Conservation (phyloP, 2,329 filamentous ascomycete species). For the Aspergillus calidoustus region DNA sequence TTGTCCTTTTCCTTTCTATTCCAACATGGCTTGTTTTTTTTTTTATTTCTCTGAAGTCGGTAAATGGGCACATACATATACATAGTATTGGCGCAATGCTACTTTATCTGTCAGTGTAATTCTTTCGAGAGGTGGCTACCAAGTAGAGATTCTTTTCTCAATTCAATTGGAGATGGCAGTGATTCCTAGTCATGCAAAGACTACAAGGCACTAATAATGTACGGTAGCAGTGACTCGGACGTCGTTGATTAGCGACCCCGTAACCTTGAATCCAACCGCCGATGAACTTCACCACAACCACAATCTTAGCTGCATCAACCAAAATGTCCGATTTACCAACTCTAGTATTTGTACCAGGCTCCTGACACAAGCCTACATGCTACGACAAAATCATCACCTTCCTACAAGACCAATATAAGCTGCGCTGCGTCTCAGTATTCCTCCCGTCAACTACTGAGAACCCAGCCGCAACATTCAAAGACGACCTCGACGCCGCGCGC, state of each 20-base stretch:
- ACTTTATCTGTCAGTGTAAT: background rate
- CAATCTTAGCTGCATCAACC: background rate
- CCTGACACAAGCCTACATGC: conserved; percentile 52
- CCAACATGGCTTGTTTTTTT: background rate
- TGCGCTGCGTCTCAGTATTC: conserved; percentile 42
- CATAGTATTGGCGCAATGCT: background rate
- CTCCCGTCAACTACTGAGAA: conserved; percentile 46
- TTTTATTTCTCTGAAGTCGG: background rate
- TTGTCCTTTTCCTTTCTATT: background rate
- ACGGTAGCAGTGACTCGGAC: too few relatives aligned
- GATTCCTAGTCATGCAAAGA: too few relatives aligned
- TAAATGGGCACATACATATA: background rate
- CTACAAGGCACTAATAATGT: too few relatives aligned
- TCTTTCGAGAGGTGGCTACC: background rate
- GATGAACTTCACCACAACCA: background rate
- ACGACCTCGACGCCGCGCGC: conserved; percentile 49
- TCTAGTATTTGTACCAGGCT: conserved; percentile 54
- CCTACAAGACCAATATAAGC: conserved; percentile 36
- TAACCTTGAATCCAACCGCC: too few relatives aligned
- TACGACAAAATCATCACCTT: conserved; percentile 43
- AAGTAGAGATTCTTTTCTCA: background rate
- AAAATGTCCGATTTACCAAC: conserved; percentile 31
- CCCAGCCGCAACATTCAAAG: conserved; percentile 44
- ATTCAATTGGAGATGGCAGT: too few relatives aligned
- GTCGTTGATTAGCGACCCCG: too few relatives aligned